phyloP scores from a whole-genome alignment of 306 rosid genomes.

The Malus domestica region ASM211411v1 NC_041791.1:37092501-37093000 shows the following conservation, averaged over 20 bases:
- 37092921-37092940: background rate
- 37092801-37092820: background rate
- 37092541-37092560: too few relatives aligned
- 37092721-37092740: too few relatives aligned
- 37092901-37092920: background rate
- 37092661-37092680: background rate
- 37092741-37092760: background rate
- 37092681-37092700: background rate
- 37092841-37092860: too few relatives aligned
- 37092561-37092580: background rate
- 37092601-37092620: background rate
- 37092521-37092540: fast-evolving
- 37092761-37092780: background rate
- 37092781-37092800: background rate
- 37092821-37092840: too few relatives aligned
- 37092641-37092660: background rate
- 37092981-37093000: slow-evolving; percentile 32
- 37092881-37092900: background rate
- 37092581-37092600: background rate
- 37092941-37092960: background rate
- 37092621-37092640: background rate
- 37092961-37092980: slow-evolving; percentile 62
- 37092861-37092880: background rate
- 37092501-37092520: too few relatives aligned
- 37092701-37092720: background rate